These are phyloP conservation scores for Fomitopsis palustris DNA, from an alignment of 1,284 basidiomycete genomes.

Conservation along the genomic window DNA sequence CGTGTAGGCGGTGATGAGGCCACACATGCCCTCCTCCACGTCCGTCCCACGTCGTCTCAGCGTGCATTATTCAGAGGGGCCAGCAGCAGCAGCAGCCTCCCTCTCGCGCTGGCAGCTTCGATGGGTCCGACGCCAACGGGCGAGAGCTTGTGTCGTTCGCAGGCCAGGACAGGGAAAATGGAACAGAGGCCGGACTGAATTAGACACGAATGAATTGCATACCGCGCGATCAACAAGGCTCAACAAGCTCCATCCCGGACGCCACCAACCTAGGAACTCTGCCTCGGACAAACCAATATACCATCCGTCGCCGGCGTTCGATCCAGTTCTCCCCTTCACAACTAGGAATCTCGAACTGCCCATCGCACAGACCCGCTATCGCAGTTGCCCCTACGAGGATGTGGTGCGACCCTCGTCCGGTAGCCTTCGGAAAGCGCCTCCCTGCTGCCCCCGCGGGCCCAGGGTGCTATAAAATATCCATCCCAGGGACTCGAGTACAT, in stretches of 20 bases:
- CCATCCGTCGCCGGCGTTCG: neutral
- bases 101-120: conserved; percentile 1
- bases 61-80: neutral
- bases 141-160: neutral
- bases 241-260: conserved; percentile 2
- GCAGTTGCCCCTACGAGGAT: neutral
- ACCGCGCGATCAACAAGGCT: neutral
- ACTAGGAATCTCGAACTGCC: conserved; percentile 7
- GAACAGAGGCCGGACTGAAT: neutral
- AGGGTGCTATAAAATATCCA: conserved; percentile 10
- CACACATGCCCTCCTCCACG: neutral
- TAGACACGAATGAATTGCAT: neutral
- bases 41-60: neutral
- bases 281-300: neutral
- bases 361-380: conserved; percentile 2
- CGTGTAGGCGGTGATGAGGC: neutral
- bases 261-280: neutral
- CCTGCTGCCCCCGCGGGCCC: conserved; percentile 12
- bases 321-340: neutral
- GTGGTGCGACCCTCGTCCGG: conserved; percentile 13
- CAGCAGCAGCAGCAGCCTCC: neutral
- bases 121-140: neutral
- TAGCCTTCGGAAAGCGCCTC: conserved; percentile 11
- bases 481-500: neutral
- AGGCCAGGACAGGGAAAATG: neutral